Conservation (phyloP, 2,329 filamentous ascomycete genomes). For the Exophiala xenobiotica region DNA sequence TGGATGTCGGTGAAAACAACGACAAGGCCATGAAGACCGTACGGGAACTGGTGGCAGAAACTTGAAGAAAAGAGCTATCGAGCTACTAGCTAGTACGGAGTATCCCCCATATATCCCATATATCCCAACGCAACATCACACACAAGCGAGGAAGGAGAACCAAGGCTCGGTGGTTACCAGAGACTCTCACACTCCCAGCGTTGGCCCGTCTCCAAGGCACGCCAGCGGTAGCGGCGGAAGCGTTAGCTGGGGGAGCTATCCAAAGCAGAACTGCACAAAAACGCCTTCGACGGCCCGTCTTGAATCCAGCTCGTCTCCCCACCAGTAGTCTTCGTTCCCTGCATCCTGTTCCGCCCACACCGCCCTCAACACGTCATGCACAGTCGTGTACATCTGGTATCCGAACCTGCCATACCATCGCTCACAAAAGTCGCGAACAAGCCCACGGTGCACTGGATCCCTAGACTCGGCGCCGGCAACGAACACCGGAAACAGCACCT, state of each 20-base stretch:
- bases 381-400: constrained; percentile 16
- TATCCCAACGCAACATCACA: too few species aligned
- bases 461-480: constrained; percentile 11
- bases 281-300: constrained; percentile 9
- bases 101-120: neutral
- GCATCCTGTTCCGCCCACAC: constrained; percentile 11
- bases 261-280: constrained; percentile 16
- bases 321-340: constrained; percentile 12
- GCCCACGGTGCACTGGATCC: neutral
- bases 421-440: constrained; percentile 8
- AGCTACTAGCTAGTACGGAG: neutral
- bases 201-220: too few species aligned
- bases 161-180: too few species aligned
- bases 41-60: constrained; percentile 4
- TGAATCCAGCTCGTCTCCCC: constrained; percentile 14
- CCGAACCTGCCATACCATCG: constrained; percentile 14
- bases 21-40: constrained; percentile 19
- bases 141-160: too few species aligned
- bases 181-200: too few species aligned
- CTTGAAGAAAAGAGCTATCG: neutral
- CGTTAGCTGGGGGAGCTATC: too few species aligned
- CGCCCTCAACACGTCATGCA: constrained; percentile 4
- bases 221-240: too few species aligned
- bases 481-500: constrained; percentile 15
- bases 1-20: constrained; percentile 61